phyloP scores from a whole-genome alignment of 1,139 yeast genomes.

The Kodamaea suecica region DNA sequence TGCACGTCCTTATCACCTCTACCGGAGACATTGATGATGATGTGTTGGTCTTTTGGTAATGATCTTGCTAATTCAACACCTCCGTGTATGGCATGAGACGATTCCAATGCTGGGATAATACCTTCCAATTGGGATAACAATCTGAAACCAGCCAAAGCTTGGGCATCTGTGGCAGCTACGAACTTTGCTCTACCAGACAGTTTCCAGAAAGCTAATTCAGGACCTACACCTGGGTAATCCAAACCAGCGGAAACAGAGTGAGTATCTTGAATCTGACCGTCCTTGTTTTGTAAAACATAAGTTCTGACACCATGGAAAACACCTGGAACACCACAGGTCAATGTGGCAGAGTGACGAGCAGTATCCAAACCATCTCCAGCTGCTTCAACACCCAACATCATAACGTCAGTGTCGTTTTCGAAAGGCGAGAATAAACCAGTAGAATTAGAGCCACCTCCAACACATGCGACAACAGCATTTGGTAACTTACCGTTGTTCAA shows the following conservation, averaged over 20 bases:
- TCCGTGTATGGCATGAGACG: conserved; percentile 93
- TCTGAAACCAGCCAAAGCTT: conserved; percentile 88
- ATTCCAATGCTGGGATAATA: conserved; percentile 96
- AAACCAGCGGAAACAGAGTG: conserved; percentile 98
- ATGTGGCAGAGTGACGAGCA: conserved; percentile 84
- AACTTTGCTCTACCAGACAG: conserved; percentile 88
- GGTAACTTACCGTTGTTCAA: conserved; percentile 82
- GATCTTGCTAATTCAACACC: conserved; percentile 87
- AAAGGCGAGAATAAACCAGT: conserved; percentile 96
- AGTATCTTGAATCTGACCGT: conserved; percentile 97
- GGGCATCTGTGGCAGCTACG: conserved; percentile 88
- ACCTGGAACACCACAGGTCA: conserved; percentile 91
- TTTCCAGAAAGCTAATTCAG: conserved; percentile 96
- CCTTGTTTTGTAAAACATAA: conserved; percentile 81
- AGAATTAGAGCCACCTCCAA: conserved; percentile 98
- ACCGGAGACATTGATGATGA: conserved; percentile 89
- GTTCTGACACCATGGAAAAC: conserved; percentile 98
- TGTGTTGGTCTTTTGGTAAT: conserved; percentile 72
- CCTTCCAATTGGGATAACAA: conserved; percentile 91
- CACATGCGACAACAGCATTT: conserved; percentile 94
- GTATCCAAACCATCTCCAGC: conserved; percentile 97
- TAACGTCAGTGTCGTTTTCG: conserved; percentile 73
- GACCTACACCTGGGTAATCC: conserved; percentile 99
- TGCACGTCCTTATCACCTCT: conserved; percentile 99
- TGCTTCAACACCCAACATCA: conserved; percentile 92